Evolutionary conservation across 768 basidiomycete genomes (phyloP).

Genomic region (Suillus subaureus): DNA sequence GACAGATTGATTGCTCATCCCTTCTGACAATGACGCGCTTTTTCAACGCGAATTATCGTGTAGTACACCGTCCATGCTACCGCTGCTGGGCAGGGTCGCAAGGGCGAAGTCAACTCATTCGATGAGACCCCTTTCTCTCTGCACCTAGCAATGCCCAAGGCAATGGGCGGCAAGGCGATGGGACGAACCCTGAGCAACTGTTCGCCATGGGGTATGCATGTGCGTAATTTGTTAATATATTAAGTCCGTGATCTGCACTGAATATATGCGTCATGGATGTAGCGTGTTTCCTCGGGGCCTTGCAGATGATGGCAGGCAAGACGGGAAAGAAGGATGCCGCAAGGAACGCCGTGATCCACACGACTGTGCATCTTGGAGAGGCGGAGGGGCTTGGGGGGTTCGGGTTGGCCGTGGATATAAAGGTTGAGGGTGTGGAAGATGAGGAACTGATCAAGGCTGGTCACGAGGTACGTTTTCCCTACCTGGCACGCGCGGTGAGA

Average conservation of each 20-base stretch:
- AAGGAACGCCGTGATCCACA: constrained; percentile 61
- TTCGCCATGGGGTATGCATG: constrained; percentile 73
- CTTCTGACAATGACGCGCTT: neutral
- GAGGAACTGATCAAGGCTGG: constrained; percentile 64
- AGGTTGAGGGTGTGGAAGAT: constrained; percentile 69
- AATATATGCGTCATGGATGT: neutral
- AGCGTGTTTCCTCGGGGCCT: constrained; percentile 76
- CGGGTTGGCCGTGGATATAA: constrained; percentile 69
- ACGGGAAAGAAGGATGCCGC: constrained; percentile 57
- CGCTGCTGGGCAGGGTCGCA: constrained; percentile 67
- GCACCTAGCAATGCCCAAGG: constrained; percentile 55
- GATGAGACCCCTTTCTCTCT: constrained; percentile 48
- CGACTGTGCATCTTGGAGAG: constrained; percentile 64
- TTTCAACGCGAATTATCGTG: constrained; percentile 10
- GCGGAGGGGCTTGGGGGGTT: constrained; percentile 61
- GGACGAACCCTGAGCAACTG: constrained; percentile 68
- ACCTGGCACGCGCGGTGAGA: neutral
- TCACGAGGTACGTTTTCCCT: constrained; percentile 57
- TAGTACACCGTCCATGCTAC: constrained; percentile 73
- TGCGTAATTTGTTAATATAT: constrained; percentile 33
- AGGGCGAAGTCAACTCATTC: constrained; percentile 49
- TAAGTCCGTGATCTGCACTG: neutral
- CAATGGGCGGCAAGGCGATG: constrained; percentile 62
- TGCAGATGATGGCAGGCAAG: constrained; percentile 59
- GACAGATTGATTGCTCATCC: neutral